Percentiles rank a stretch among this genome's conserved stretches.
These are phyloP conservation scores for Trichoderma oligosporum DNA, from an alignment of 2,329 filamentous ascomycete species.

Conservation along the genomic window DNA sequence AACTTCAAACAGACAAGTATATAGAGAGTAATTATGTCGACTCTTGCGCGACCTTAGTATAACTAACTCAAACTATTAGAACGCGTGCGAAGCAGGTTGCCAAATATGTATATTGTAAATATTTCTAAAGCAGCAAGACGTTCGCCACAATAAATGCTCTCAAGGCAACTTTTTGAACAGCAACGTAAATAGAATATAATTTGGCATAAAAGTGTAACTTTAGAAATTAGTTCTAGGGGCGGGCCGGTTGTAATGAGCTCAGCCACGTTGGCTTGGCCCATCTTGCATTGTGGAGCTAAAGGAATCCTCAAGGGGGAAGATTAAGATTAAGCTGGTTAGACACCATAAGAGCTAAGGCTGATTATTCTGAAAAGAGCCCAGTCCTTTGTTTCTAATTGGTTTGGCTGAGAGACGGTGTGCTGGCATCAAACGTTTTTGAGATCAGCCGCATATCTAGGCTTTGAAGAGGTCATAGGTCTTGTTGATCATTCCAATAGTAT, in stretches of 20 bases:
- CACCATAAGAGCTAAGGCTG: neutral
- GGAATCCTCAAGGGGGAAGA: neutral
- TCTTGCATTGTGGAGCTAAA: slow-evolving; percentile 6
- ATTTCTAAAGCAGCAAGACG: neutral
- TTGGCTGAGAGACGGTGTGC: no score
- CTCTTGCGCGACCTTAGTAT: neutral
- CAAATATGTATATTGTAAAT: neutral
- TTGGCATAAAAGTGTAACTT: neutral
- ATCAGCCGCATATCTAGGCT: no score
- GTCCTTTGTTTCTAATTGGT: no score
- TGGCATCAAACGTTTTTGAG: no score
- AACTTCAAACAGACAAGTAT: neutral
- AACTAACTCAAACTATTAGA: neutral
- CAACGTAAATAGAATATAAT: neutral
- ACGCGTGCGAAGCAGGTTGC: neutral
- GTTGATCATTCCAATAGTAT: no score
- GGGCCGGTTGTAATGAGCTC: slow-evolving; percentile 12
- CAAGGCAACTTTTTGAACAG: neutral
- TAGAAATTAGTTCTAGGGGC: slow-evolving; percentile 14
- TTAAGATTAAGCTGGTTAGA: neutral
- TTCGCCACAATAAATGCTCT: slow-evolving; percentile 6
- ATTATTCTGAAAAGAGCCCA: neutral
- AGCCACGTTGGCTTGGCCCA: slow-evolving; percentile 8
- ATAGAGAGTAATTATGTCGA: neutral
- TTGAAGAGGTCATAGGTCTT: no score